Base-by-base conservation (phyloP, 2,329 filamentous ascomycete species). In the Huntiella abstrusa region DNA sequence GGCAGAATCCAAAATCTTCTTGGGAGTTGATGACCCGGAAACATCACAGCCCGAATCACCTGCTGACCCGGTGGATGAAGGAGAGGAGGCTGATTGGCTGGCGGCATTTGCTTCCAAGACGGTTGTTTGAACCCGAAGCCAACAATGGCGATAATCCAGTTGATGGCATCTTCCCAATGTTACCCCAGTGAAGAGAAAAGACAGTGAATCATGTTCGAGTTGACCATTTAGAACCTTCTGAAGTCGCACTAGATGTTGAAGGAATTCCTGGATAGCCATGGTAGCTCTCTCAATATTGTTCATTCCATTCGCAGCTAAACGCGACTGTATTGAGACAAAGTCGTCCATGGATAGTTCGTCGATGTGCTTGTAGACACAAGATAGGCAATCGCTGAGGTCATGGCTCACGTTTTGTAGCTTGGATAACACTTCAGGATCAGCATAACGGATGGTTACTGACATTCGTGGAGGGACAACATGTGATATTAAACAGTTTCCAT, bases 191-290 rank as follows among this genome's bases (percentile, higher is more conserved):
- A 43, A 43, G 5, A 36, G 34, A 12, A 36, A 33, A 13, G 38
- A 41, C 7, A 41, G 37, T 5, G 17, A 22, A 11, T 42, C 40
- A 40, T 28, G 13, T 8, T 45, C 33, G 38, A 48, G 8, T 19
- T 19, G 8, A 40, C 10, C 47, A 46, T 43, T 50, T 40, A 41
- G 22, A 36, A 6, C 41, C 11, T 51, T 54, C 45, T 56, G 55
- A 0, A 58, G 43, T 2, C 47, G 45, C 8, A 55, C 55, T 35
- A 59, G 50, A 17, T 56, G 35, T 28, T 50, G 41, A 13, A 59
- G 52, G 39, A 56, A 58, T 11, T 59, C 53, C 16, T 58, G 56
- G 2, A 52, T 40, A 2, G 45, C 45, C 33, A 47, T 51, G 33
- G 59, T 50, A 3, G 52, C 52, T 11, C 45, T 33, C 5, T 57